Evolutionary conservation across 192 early-diverging fungal species (phyloP), one percentile per base, ranked within the genome.

Genomic region (Fimicolochytrium jonesii): DNA sequence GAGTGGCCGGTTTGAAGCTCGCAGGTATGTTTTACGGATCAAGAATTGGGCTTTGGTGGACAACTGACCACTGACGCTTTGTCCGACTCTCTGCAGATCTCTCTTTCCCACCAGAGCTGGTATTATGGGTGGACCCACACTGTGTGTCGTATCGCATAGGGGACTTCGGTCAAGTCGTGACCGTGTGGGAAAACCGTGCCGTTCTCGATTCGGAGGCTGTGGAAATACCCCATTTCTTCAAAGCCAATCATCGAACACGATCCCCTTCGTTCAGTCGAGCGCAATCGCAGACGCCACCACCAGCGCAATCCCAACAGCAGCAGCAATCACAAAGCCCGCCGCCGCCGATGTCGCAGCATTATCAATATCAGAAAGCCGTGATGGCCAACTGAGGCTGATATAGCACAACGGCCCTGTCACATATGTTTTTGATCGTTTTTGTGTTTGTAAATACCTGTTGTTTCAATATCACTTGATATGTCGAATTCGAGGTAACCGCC

Each of bases 101-200:
- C 29, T 42, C 25, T 34, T 71, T 72, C 34, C 67, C 70, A 20
- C n/a, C 61, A 10, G 70, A 72, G 11, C 60, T 72, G 2, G 70
- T 72, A 15, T 46, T 72, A 39, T 72, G 70, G 70, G 66, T 55
- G 35, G 70, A 72, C 50, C 70, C 70, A 10, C 49, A 47, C 29
- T 71, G 58, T 46, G 70, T 72, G 18, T 34, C 37, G 20, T 72
- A 71, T 36, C 41, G 50, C 17, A 61, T 71, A 28, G 58, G 59
- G 33, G 70, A 72, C 44, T 70, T 55, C 49, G 70, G 68, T 5
- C 49, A 66, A 10, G 52, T 70, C 39, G 47, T 51, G 18, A 72
- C 59, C 10, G 67, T 72, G 6, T 72, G 57, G 52, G 70, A 72
- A 43, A 44, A 67, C 63, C 42, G 63, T 11, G 28, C 52, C 6